phyloP scores from a whole-genome alignment of 495 filamentous ascomycete genomes.

The Penicillium manginii region DNA sequence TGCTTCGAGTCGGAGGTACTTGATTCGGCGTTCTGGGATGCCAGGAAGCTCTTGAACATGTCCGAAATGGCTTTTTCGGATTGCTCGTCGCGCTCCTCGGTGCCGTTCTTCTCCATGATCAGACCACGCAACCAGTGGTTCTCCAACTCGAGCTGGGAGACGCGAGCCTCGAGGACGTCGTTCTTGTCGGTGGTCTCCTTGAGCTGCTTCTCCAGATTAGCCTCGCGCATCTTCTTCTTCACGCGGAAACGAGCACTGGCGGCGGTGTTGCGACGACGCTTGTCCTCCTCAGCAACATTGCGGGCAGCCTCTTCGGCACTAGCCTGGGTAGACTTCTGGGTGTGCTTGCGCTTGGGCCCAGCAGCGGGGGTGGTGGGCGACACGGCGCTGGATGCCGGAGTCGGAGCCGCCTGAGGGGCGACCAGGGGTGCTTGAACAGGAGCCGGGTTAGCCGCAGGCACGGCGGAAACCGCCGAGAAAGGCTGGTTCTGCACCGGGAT shows the following conservation, averaged over 20 bases:
- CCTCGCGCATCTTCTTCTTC: slow-evolving; percentile 99
- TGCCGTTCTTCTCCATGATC: slow-evolving; percentile 87
- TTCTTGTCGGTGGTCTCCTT: slow-evolving; percentile 91
- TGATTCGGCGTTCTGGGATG: slow-evolving; percentile 44
- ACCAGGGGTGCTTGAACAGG: slow-evolving; percentile 28
- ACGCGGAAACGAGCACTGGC: slow-evolving; percentile 94
- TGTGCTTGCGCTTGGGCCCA: slow-evolving; percentile 46
- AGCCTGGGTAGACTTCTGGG: slow-evolving; percentile 35
- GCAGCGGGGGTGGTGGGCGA: slow-evolving; percentile 25
- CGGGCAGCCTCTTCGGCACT: slow-evolving; percentile 58
- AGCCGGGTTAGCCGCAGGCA: slow-evolving; percentile 26
- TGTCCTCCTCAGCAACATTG: slow-evolving; percentile 91
- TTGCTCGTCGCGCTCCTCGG: slow-evolving; percentile 39
- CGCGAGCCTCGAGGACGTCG: slow-evolving; percentile 73
- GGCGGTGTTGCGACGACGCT: slow-evolving; percentile 94
- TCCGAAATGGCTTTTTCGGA: slow-evolving; percentile 49
- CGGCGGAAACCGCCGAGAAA: slow-evolving; percentile 29
- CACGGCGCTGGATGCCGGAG: slow-evolving; percentile 21
- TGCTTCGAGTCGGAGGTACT: slow-evolving; percentile 44
- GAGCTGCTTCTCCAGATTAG: slow-evolving; percentile 82
- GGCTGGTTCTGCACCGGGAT: slow-evolving; percentile 35
- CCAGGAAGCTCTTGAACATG: slow-evolving; percentile 55
- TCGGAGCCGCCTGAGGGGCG: slow-evolving; percentile 23
- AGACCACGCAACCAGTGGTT: slow-evolving; percentile 96
- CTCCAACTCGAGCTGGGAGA: slow-evolving; percentile 87